Evolutionary conservation across 495 filamentous ascomycete genomes (phyloP).

Genomic region (Lentithecium fluviatile): DNA sequence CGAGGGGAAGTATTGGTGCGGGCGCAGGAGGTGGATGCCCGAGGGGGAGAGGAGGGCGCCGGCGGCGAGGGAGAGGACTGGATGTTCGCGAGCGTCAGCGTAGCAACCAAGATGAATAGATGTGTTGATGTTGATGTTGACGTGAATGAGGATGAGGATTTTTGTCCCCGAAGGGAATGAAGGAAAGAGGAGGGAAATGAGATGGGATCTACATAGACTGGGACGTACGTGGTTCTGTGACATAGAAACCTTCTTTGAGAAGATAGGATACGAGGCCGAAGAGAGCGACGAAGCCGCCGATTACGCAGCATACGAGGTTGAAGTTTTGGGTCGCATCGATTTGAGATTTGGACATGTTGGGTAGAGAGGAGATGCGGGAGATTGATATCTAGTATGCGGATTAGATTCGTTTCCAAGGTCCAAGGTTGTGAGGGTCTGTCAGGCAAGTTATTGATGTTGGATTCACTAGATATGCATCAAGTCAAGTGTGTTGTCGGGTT

Average conservation of each 20-base stretch:
- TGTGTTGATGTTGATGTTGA: no score
- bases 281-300: constrained; percentile 84
- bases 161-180: no score
- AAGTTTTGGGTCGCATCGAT: constrained; percentile 77
- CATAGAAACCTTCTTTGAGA: constrained; percentile 84
- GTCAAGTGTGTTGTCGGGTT: not conserved
- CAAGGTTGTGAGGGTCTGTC: not conserved
- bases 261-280: constrained; percentile 89
- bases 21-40: constrained; percentile 73
- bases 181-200: no score
- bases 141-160: no score
- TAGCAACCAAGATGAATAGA: no score
- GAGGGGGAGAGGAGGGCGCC: constrained; percentile 76
- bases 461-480: not conserved
- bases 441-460: not conserved
- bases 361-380: no score
- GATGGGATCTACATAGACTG: no score
- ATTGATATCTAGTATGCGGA: no score
- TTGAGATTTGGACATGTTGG: constrained; percentile 58
- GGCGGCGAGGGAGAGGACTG: constrained; percentile 80
- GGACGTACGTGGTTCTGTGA: constrained; percentile 79
- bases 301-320: constrained; percentile 78
- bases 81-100: no score
- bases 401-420: no score
- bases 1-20: constrained; percentile 71